phyloP scores from a whole-genome alignment of 2,329 filamentous ascomycete genomes.

The Aspergillus aculeatus region DNA sequence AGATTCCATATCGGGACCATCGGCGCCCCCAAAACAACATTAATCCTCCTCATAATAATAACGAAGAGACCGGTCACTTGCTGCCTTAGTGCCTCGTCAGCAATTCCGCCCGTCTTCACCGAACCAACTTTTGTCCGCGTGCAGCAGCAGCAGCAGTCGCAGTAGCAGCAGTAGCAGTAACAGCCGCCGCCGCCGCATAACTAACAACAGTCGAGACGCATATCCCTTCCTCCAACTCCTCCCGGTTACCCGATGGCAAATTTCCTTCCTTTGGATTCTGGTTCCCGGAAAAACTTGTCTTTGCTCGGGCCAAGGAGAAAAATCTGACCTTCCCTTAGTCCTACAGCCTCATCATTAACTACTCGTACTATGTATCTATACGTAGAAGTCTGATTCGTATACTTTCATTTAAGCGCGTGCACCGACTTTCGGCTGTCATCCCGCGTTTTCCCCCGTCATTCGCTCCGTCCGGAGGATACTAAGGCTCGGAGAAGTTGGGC shows the following conservation, averaged over 20 bases:
- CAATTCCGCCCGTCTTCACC: constrained; percentile 13
- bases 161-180: not conserved
- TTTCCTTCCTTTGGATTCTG: constrained; percentile 5
- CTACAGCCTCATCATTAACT: too few relatives aligned
- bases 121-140: constrained; percentile 19
- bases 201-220: constrained; percentile 26
- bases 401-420: constrained; percentile 2
- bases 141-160: constrained; percentile 17
- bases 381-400: not conserved
- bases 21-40: not conserved
- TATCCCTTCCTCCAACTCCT: constrained; percentile 19
- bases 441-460: constrained; percentile 6
- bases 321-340: not conserved
- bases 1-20: not conserved
- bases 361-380: not conserved
- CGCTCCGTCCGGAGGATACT: constrained; percentile 3
- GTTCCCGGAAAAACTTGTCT: not conserved
- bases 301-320: not conserved
- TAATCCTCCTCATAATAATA: not conserved
- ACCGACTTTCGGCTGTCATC: constrained; percentile 12
- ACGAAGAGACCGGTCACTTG: not conserved
- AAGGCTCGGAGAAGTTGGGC: not conserved
- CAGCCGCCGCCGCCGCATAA: not conserved
- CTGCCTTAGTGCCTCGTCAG: constrained; percentile 4
- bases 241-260: constrained; percentile 23